These are phyloP conservation scores for Mrakia hoshinonis DNA, from an alignment of 768 basidiomycete species.

Conservation along the genomic window DNA sequence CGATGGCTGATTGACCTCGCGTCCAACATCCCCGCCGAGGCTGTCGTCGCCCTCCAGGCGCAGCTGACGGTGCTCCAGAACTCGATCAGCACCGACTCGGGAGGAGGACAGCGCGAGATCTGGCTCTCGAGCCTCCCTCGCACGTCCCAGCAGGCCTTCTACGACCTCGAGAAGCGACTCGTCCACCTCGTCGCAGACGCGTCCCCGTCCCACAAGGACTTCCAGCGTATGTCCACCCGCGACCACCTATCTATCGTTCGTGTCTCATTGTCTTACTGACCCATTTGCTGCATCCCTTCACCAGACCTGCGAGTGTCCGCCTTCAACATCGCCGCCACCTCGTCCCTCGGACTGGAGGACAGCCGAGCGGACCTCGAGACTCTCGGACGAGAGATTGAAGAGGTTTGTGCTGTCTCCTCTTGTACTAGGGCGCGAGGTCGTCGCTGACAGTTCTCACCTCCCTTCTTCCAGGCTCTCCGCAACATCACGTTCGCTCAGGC, in stretches of 20 bases:
- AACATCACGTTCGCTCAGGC: not conserved
- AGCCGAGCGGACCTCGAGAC: not conserved
- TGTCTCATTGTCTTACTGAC: not conserved
- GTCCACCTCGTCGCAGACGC: slow-evolving; percentile 15
- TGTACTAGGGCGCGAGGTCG: not conserved
- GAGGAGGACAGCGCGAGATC: slow-evolving; percentile 61
- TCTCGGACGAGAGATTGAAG: slow-evolving; percentile 19
- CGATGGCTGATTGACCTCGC: slow-evolving; percentile 50
- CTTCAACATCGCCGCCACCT: slow-evolving; percentile 21
- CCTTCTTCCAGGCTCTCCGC: not conserved
- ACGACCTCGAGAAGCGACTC: slow-evolving; percentile 13
- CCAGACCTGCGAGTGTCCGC: slow-evolving; percentile 25
- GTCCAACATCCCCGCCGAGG: slow-evolving; percentile 36
- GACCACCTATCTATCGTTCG: not conserved
- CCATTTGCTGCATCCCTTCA: not conserved
- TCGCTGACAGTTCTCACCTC: not conserved
- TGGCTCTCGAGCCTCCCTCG: slow-evolving; percentile 49
- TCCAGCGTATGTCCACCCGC: not conserved
- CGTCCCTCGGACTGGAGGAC: slow-evolving; percentile 1
- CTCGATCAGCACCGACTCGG: slow-evolving; percentile 55
- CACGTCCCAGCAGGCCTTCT: slow-evolving; percentile 21
- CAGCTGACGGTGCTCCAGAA: slow-evolving; percentile 45
- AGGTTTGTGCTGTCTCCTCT: not conserved
- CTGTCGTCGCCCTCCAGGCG: slow-evolving; percentile 40
- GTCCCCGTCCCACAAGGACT: slow-evolving; percentile 4